Conservation (phyloP, 1,139 yeast genomes). For the Debaryomycetaceae sp. region DNA sequence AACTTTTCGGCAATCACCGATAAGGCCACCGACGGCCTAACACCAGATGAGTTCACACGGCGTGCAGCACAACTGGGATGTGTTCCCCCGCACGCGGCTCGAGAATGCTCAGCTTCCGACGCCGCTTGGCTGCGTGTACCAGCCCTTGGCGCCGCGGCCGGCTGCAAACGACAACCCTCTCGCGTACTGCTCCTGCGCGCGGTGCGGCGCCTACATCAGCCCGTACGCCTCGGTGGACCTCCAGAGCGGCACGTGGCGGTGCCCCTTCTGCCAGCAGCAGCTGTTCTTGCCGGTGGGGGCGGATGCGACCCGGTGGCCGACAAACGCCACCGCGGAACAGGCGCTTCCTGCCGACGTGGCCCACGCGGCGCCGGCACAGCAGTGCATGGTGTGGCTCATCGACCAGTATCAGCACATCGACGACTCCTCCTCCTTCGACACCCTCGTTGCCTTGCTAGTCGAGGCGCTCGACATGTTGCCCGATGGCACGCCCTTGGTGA, state of each 20-base stretch:
- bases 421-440: slow-evolving; percentile 16
- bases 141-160: slow-evolving; percentile 20
- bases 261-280: slow-evolving; percentile 32
- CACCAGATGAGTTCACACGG: too few relatives aligned
- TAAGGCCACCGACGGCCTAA: too few relatives aligned
- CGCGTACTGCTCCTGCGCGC: slow-evolving; percentile 18
- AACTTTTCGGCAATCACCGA: too few relatives aligned
- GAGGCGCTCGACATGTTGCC: slow-evolving; percentile 19
- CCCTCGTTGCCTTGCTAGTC: slow-evolving; percentile 16
- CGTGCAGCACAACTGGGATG: slow-evolving; percentile 54
- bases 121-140: slow-evolving; percentile 36
- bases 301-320: slow-evolving; percentile 14
- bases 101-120: slow-evolving; percentile 30
- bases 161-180: background rate
- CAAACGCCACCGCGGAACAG: slow-evolving; percentile 13
- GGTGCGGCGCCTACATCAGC: slow-evolving; percentile 27
- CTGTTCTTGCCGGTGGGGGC: slow-evolving; percentile 20
- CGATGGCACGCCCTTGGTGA: slow-evolving; percentile 17
- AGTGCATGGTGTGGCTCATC: slow-evolving; percentile 19
- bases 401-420: slow-evolving; percentile 30
- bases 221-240: slow-evolving; percentile 29
- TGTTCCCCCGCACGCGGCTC: slow-evolving; percentile 40
- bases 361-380: slow-evolving; percentile 20
- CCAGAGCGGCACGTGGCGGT: slow-evolving; percentile 34
- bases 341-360: slow-evolving; percentile 26